Evolutionary conservation across 495 filamentous ascomycete species (phyloP), one percentile per base, ranked within the genome.

Genomic region (Acidomyces sp.): DNA sequence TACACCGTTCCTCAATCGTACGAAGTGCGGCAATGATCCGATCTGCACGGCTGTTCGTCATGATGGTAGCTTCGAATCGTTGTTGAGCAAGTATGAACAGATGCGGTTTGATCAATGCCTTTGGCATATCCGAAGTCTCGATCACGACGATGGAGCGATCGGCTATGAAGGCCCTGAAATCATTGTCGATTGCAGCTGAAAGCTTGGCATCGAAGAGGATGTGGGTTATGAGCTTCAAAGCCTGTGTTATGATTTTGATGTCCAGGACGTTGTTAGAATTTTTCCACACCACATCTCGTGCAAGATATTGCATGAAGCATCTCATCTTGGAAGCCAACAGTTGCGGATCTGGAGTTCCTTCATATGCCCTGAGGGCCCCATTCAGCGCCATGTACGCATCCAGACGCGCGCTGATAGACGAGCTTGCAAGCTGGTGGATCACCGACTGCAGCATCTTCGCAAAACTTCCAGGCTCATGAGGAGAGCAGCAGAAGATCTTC

Each of bases 381-480:
- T 78, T 74, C 34, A 97, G 67, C 45, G 78, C 76, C 53, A 76
- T 72, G 54, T 97, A 95, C 13, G 85, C 79, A 60, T 97, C 90
- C n/a, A 88, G 53, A 48, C 79, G 75, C 9, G 74, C 74, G 33
- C 69, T 69, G 24, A 77, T 63, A 24, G 80, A 74, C 24, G 71
- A 69, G 17, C 78, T 74, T 15, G 80, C 81, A 40, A 97, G 66
- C 54, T 87, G 80, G 58, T 82, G 72, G 23, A 78, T 70, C 2
- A 81, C 74, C 1, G 83, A 92, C 51, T 93, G 79, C 42, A 95
- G 62, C 84, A 95, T 93, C 27, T 67, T 69, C 44, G 77, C 70
- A 43, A 85, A 65, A 17, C 59, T 57, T 53, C 53, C 40, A 33
- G 66, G 51, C 12, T 25, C 57, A 30, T 63, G 45, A 35, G 56